Evolutionary conservation across 345 rosid genomes (phyloP), one percentile per base, ranked within the genome.

Genomic region (Adansonia digitata): DNA sequence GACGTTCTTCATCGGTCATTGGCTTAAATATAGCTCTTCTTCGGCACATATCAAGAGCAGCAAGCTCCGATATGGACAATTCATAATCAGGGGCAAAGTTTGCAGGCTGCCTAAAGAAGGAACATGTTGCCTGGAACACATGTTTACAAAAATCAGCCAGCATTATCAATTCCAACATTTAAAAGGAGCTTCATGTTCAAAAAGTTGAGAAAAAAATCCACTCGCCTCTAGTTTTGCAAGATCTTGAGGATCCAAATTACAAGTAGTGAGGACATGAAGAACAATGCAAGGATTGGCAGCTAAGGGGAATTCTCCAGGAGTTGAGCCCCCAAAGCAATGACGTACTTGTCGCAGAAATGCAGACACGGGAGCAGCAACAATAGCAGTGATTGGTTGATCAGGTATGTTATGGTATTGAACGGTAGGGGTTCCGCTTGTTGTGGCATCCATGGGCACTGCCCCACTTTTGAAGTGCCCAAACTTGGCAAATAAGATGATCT

Each of bases 211-310:
- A 35, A 76, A 79, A 76, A 75, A 46, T 40, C 39, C 9, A 79
- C 92, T 79, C 87, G 94, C 99, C 99, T 96, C 99, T 22, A 96
- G 87, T 77, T 86, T 96, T 5, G 97, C 99, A 49, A 96, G 98
- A 79, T 96, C 99, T 67, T 90, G 96, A 63, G 99, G 95, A 72
- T 87, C 94, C 83, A 96, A 89, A 81, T 81, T 88, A 80, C 95
- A 90, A 1, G 97, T 80, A 2, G 99, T 93, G 39, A 96, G 94
- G 78, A 96, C 92, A 81, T 96, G 94, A 74, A 96, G 98, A 37
- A 93, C 90, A 80, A 96, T 88, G 67, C 97, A 93, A 46, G 99
- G 99, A 72, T 75, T 96, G 27, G 97, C 90, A 80, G 99, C 97
- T 80, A 96, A 83, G 27, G 99, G 99, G 81, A 96, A 96, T 71